Evolutionary conservation across 1,284 basidiomycete species (phyloP), one percentile per base, ranked within the genome.

Genomic region (Athelia sp.): DNA sequence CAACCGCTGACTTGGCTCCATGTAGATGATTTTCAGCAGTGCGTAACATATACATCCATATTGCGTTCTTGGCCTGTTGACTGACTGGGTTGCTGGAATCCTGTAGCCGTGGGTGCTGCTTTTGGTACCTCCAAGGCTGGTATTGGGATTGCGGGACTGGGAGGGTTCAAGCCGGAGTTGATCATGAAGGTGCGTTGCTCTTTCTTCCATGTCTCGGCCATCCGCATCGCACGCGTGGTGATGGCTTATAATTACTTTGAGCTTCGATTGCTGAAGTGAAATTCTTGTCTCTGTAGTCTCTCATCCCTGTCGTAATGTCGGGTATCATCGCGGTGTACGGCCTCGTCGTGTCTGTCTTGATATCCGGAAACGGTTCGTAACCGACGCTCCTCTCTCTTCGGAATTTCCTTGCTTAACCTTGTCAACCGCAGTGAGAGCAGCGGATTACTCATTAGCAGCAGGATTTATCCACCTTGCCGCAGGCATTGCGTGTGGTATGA

Each of bases 101-200:
- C 36, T 53, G 21, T 58, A 90, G 87, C 95, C 56, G 75, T 97
- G 43, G 96, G 97, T 56, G 96, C 96, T 54, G 95, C 96, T n/a
- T 95, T 93, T 69, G 97, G 97, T 38, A 99, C 97, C 1, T 84
- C 95, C 45, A 99, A 99, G 71, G 82, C 96, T 44, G 97, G 97
- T 44, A 98, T 99, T 61, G 97, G 96, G 48, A 99, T 99, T 66
- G 88, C 96, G 52, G 97, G 96, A 46, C 74, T 99, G 56, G 96
- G 95, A 57, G 87, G 89, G 51, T 94, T 98, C 70, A 90, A 80
- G 63, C 96, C 96, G 52, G 95, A 99, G 61, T 78, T 98, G 55
- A 90, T 99, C 67, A 99, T 99, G 96, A 99, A 93, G 81, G 93
- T 87, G 59, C 60, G 80, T 62, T 43, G 4, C 35, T 48, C 32